These are phyloP conservation scores for Trichoderma semiorbis DNA, from an alignment of 2,329 filamentous ascomycete genomes.

Conservation along the genomic window DNA sequence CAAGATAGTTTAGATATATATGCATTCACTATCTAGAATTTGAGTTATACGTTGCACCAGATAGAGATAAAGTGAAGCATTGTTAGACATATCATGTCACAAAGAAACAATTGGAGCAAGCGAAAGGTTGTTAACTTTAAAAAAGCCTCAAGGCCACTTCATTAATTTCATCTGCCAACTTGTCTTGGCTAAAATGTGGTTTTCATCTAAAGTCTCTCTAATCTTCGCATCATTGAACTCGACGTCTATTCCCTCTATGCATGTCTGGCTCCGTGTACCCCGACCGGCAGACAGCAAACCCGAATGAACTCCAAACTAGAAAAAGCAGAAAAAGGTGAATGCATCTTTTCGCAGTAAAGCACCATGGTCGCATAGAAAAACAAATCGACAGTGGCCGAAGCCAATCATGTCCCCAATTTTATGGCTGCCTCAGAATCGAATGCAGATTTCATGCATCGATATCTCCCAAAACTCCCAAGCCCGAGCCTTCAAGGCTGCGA, in stretches of 20 bases:
- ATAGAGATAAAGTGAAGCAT: neutral
- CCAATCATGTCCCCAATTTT: slow-evolving; percentile 9
- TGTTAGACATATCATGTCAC: no score
- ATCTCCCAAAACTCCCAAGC: slow-evolving; percentile 14
- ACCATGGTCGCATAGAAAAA: slow-evolving; percentile 3
- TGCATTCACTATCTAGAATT: neutral
- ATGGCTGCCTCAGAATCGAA: neutral
- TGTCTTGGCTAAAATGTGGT: neutral
- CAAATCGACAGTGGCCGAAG: neutral
- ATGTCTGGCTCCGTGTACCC: slow-evolving; percentile 16
- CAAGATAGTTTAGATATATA: neutral
- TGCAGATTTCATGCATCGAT: neutral
- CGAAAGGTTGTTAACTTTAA: neutral
- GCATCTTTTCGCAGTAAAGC: slow-evolving; percentile 4
- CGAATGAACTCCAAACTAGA: slow-evolving; percentile 23
- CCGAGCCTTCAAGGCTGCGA: neutral
- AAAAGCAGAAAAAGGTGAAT: slow-evolving; percentile 10
- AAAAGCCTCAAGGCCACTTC: neutral
- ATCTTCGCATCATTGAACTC: slow-evolving; percentile 15
- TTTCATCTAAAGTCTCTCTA: slow-evolving; percentile 18
- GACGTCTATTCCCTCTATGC: slow-evolving; percentile 20
- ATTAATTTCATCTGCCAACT: slow-evolving; percentile 1
- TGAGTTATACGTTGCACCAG: neutral
- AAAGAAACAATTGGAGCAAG: neutral
- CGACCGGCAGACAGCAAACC: slow-evolving; percentile 19